Conservation (phyloP, 2,329 filamentous ascomycete genomes). For the Microdochium trichocladiopsis region DNA sequence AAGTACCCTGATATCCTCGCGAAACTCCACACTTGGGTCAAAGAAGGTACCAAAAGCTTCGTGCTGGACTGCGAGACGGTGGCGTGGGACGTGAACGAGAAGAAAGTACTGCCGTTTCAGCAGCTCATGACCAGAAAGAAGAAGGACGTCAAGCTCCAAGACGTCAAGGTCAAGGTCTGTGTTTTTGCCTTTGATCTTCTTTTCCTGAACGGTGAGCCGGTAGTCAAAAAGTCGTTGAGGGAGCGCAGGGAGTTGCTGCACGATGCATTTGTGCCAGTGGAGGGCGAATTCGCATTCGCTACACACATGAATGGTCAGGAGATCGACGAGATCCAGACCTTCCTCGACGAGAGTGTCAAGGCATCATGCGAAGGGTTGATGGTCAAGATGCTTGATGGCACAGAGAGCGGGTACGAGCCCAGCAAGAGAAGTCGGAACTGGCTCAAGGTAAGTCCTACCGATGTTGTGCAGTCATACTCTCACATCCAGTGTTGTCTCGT, state of each 20-base stretch:
- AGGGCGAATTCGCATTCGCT: constrained; percentile 89
- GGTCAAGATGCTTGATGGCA: constrained; percentile 98
- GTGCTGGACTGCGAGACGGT: constrained; percentile 98
- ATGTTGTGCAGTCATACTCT: neutral
- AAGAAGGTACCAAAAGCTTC: constrained; percentile 84
- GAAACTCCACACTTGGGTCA: constrained; percentile 85
- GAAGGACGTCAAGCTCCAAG: constrained; percentile 92
- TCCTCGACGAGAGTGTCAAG: constrained; percentile 92
- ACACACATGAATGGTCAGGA: constrained; percentile 82
- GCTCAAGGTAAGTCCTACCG: constrained; percentile 65
- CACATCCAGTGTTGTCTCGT: neutral
- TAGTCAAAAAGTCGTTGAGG: constrained; percentile 81
- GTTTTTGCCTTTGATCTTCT: constrained; percentile 95
- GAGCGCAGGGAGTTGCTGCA: constrained; percentile 74
- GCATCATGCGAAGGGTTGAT: constrained; percentile 95
- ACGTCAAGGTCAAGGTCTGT: constrained; percentile 94
- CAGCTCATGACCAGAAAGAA: constrained; percentile 97
- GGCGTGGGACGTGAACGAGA: constrained; percentile 89
- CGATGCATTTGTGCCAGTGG: constrained; percentile 64
- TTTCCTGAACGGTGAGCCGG: constrained; percentile 83
- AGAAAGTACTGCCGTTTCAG: constrained; percentile 95
- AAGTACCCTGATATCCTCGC: constrained; percentile 95
- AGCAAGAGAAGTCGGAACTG: constrained; percentile 95
- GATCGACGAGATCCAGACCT: constrained; percentile 84
- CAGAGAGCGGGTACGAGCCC: constrained; percentile 90